Base-by-base conservation (phyloP, 768 basidiomycete species). In the Pleurotus eryngii region DNA sequence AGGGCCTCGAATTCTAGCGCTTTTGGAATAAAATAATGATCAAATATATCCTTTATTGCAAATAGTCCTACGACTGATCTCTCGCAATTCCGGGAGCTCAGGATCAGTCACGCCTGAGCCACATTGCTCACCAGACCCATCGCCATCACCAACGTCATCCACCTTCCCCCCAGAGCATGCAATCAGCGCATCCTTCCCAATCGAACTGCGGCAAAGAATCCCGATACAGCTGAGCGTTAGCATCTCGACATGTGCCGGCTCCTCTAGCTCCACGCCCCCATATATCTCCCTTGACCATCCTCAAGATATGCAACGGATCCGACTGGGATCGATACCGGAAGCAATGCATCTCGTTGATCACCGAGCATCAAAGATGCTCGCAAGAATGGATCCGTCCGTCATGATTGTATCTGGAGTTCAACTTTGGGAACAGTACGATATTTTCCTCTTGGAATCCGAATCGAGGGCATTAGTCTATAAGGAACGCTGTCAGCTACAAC, bases 41-140 rank as follows among this genome's bases (percentile, higher is more conserved):
- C 39, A 17, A 40, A 55, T 20, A 45, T 38, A n/a, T n/a, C 11
- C 12, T 17, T 9, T 35, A 35, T 49, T 17, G 30, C 15, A 15
- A 46, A 46, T 17, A 49, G 49, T 54, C 8, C 51, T 54, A 14
- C 51, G 51, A 54, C 9, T 54, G 18, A 54, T 54, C 18, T 54
- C 51, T 42, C 51, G 39, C 39, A 54, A 35, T 15, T 54, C 51
- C 39, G 51, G 37, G 18, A 54, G 51, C 39, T 20, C 37, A 18
- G 51, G 39, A 37, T 39, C 42, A 3, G 35, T 22, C 35, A 18
- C 51, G 42, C 12, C 51, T 38, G 51, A 54, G 20, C 42, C 51
- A 22, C 35, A 42, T 42, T 37, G 24, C 22, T 42, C 51, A 39
- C 39, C 51, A n/a, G 35, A 38, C 15, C 51, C 51, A 12, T 54